Evolutionary conservation across 2,329 filamentous ascomycete species (phyloP).

Genomic region (Aspergillus thermomutatus): DNA sequence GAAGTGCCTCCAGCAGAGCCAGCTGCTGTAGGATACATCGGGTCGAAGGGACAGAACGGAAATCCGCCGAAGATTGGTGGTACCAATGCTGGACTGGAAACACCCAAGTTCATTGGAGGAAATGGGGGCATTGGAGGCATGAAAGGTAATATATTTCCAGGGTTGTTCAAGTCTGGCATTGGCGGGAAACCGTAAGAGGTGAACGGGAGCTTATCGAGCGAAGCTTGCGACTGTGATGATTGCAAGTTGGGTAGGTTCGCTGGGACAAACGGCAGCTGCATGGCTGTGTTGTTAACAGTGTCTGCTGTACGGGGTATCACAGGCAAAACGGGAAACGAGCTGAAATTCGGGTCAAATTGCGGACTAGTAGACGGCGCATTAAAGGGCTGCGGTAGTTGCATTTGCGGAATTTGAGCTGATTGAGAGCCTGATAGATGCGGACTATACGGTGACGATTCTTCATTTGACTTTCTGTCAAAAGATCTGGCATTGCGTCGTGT

Average conservation of each 20-base stretch:
- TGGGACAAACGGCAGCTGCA: conserved; percentile 8
- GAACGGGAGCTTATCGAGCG: conserved; percentile 4
- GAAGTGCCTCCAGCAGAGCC: background rate
- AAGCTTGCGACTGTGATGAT: conserved; percentile 1
- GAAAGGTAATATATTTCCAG: conserved; percentile 6
- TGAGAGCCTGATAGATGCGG: background rate
- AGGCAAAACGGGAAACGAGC: conserved; percentile 5
- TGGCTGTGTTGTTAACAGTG: background rate
- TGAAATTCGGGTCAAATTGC: conserved; percentile 6
- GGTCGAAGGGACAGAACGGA: conserved; percentile 5
- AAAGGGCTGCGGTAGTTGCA: background rate
- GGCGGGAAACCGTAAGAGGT: conserved; percentile 6
- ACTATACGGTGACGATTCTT: background rate
- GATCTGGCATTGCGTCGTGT: conserved; percentile 1
- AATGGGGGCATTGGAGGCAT: conserved; percentile 8
- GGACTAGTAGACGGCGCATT: background rate
- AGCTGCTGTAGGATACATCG: conserved; percentile 4
- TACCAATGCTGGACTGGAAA: conserved; percentile 5
- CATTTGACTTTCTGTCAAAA: background rate
- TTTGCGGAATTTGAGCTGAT: background rate
- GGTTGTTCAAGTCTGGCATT: conserved; percentile 8
- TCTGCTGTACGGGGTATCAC: conserved; percentile 1
- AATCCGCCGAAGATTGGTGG: conserved; percentile 9
- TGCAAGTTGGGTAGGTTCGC: conserved; percentile 3
- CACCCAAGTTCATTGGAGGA: conserved; percentile 8